These are phyloP conservation scores for Metschnikowia arizonensis DNA, from an alignment of 805 yeast species.

Conservation along the genomic window DNA sequence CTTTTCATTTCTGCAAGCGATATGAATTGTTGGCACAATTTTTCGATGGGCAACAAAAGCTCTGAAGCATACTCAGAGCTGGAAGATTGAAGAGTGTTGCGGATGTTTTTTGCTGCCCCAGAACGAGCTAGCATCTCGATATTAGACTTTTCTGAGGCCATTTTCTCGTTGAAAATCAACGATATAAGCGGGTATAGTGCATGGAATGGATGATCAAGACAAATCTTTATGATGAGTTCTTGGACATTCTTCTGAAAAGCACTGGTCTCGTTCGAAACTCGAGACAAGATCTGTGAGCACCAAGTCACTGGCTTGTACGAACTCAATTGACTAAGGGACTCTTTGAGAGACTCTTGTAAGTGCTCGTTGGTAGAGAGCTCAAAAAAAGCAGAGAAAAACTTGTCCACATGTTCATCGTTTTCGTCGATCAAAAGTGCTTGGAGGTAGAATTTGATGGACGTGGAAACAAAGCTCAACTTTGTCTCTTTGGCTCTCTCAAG, in stretches of 20 bases:
- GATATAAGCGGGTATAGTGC: constrained; percentile 61
- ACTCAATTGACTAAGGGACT: constrained; percentile 44
- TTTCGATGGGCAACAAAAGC: constrained; percentile 43
- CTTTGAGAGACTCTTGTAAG: constrained; percentile 41
- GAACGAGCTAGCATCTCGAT: constrained; percentile 47
- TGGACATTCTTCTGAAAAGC: constrained; percentile 56
- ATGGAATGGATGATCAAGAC: constrained; percentile 67
- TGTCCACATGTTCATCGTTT: constrained; percentile 56
- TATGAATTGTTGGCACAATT: constrained; percentile 49
- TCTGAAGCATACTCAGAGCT: constrained; percentile 22
- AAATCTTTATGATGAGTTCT: constrained; percentile 42
- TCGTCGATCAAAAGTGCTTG: constrained; percentile 42
- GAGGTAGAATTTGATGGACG: constrained; percentile 59
- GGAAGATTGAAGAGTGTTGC: constrained; percentile 34
- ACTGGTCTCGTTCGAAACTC: constrained; percentile 48
- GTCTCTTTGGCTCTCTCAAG: constrained; percentile 35
- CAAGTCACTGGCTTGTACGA: constrained; percentile 66
- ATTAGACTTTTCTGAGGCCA: constrained; percentile 23
- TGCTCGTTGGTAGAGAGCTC: constrained; percentile 47
- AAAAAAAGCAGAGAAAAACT: constrained; percentile 82
- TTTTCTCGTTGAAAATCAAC: constrained; percentile 43
- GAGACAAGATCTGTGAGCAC: constrained; percentile 77
- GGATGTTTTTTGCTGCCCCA: constrained; percentile 44
- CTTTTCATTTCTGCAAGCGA: constrained; percentile 47
- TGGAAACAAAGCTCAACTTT: constrained; percentile 42